Conservation (phyloP, 108 stramenopile genomes). For the Aureococcus anophagefferens region DNA sequence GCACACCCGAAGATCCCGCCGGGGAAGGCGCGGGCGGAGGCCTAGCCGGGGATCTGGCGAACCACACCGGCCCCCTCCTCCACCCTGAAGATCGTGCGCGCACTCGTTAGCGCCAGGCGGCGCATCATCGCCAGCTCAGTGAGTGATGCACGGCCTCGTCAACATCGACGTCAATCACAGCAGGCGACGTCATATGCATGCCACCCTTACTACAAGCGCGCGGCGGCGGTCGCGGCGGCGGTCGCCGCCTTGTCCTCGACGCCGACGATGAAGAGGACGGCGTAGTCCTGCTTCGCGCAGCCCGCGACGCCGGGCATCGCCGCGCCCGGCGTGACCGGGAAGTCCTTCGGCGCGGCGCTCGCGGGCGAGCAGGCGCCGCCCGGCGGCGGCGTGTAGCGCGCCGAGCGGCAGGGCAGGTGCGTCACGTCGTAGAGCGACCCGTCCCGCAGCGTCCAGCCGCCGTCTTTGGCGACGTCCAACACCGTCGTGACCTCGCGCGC, state of each 20-base stretch:
- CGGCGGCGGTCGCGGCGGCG: too few relatives aligned
- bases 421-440: slow-evolving; percentile 55
- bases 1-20: too few relatives aligned
- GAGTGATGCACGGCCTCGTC: too few relatives aligned
- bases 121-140: too few relatives aligned
- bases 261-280: slow-evolving; percentile 54
- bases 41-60: too few relatives aligned
- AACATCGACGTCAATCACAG: too few relatives aligned
- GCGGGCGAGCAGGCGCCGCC: slow-evolving; percentile 29
- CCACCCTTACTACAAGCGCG: too few relatives aligned
- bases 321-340: slow-evolving; percentile 55
- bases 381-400: slow-evolving; percentile 32
- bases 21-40: too few relatives aligned
- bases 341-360: slow-evolving; percentile 35
- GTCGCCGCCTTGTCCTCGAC: slow-evolving; percentile 38
- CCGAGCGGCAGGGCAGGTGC: slow-evolving; percentile 57
- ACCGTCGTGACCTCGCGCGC: slow-evolving; percentile 45
- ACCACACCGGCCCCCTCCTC: too few relatives aligned
- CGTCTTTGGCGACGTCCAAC: slow-evolving; percentile 38
- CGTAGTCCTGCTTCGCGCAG: slow-evolving; percentile 51
- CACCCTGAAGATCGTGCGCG: too few relatives aligned
- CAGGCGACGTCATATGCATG: too few relatives aligned
- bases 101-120: too few relatives aligned
- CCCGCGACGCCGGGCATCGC: slow-evolving; percentile 49
- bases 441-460: slow-evolving; percentile 45